A percentile compares a stretch with the other conserved stretches of the same genome.
These are phyloP conservation scores for Alternaria hordeiaustralica DNA, from an alignment of 2,329 filamentous ascomycete species.

Conservation along the genomic window DNA sequence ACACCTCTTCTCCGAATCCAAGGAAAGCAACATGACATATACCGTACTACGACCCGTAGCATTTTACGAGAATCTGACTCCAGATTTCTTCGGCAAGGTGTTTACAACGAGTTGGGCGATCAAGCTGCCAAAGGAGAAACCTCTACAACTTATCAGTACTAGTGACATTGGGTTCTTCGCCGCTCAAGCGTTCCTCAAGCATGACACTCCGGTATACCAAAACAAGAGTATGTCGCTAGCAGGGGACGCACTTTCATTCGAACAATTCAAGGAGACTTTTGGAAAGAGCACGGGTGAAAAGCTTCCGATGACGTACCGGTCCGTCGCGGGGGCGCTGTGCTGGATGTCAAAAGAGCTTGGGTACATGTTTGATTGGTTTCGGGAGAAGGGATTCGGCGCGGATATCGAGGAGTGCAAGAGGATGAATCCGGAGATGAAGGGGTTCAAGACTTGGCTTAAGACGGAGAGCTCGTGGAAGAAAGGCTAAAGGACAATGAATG, in stretches of 20 bases:
- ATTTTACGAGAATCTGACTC: slow-evolving; percentile 64
- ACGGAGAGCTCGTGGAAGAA: slow-evolving; percentile 47
- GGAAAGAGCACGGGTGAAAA: slow-evolving; percentile 51
- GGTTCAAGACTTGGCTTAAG: slow-evolving; percentile 54
- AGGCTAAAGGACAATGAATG: neutral
- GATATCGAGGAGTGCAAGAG: slow-evolving; percentile 51
- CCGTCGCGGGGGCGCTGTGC: slow-evolving; percentile 41
- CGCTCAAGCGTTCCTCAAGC: slow-evolving; percentile 52
- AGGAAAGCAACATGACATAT: slow-evolving; percentile 59
- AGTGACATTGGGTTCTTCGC: slow-evolving; percentile 59
- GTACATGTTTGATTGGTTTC: slow-evolving; percentile 58
- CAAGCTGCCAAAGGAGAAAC: slow-evolving; percentile 40
- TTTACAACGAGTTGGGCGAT: slow-evolving; percentile 51
- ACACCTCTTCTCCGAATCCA: slow-evolving; percentile 54
- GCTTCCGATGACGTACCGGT: slow-evolving; percentile 50
- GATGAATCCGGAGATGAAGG: slow-evolving; percentile 52
- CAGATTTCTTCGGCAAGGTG: slow-evolving; percentile 54
- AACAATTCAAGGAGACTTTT: slow-evolving; percentile 51
- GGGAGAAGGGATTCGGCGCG: slow-evolving; percentile 50
- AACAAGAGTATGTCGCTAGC: slow-evolving; percentile 54
- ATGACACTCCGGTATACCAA: slow-evolving; percentile 45
- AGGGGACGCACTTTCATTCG: slow-evolving; percentile 56
- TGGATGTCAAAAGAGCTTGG: slow-evolving; percentile 48
- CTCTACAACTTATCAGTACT: slow-evolving; percentile 43
- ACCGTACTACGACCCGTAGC: slow-evolving; percentile 66